Conservation (phyloP, 495 filamentous ascomycete genomes). For the Aspergillus steynii region DNA sequence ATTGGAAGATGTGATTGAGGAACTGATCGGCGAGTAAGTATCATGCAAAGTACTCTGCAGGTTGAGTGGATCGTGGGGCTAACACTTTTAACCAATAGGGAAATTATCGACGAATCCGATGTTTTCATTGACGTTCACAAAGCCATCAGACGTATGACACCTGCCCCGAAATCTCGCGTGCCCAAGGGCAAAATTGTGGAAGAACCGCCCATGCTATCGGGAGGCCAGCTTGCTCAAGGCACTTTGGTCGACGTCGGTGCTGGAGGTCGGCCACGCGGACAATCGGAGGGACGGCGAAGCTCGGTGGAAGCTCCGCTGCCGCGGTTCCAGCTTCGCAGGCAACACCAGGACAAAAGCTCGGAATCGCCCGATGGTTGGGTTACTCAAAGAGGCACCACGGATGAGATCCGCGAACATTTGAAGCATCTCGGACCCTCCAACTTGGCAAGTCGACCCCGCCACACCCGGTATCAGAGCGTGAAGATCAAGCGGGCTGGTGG, state of each 20-base stretch:
- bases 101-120: slow-evolving; percentile 88
- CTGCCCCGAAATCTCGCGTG: slow-evolving; percentile 62
- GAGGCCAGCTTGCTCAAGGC: slow-evolving; percentile 24
- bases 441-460: slow-evolving; percentile 76
- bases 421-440: slow-evolving; percentile 94
- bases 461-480: slow-evolving; percentile 82
- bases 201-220: slow-evolving; percentile 37
- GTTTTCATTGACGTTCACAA: slow-evolving; percentile 97
- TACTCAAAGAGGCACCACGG: slow-evolving; percentile 40
- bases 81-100: slow-evolving; percentile 38
- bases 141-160: slow-evolving; percentile 79
- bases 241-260: slow-evolving; percentile 40
- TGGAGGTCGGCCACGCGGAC: slow-evolving; percentile 14
- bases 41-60: not conserved
- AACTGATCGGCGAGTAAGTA: slow-evolving; percentile 93
- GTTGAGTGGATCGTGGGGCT: not conserved
- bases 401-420: slow-evolving; percentile 78
- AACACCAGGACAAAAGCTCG: slow-evolving; percentile 28
- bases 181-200: slow-evolving; percentile 59
- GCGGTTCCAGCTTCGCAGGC: slow-evolving; percentile 43
- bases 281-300: slow-evolving; percentile 31
- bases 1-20: slow-evolving; percentile 96
- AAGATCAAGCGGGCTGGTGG: slow-evolving; percentile 78
- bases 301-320: slow-evolving; percentile 56
- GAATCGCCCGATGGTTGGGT: slow-evolving; percentile 32